Percentiles rank a stretch among this genome's conserved stretches.
Conservation (phyloP, 768 basidiomycete species). For the Suillus cothurnatus region DNA sequence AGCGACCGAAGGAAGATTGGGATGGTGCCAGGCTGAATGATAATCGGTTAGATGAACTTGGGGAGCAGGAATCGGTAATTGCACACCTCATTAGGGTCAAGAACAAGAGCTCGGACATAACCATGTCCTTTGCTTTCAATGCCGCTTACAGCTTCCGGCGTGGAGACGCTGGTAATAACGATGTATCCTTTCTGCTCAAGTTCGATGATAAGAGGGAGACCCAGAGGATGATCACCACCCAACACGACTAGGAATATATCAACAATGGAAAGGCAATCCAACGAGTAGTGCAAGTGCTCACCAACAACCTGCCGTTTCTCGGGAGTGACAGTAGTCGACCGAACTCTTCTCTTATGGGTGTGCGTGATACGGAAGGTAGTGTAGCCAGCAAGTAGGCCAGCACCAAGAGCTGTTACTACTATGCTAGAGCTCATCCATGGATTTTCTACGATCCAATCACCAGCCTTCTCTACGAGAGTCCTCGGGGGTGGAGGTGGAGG, state of each 20-base stretch:
- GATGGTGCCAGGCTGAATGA: slow-evolving; percentile 64
- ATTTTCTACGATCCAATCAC: slow-evolving; percentile 56
- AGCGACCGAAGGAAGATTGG: slow-evolving; percentile 81
- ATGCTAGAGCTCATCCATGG: slow-evolving; percentile 64
- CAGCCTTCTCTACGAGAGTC: slow-evolving; percentile 47
- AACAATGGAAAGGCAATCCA: background rate
- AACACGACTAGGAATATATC: slow-evolving; percentile 58
- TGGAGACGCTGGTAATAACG: slow-evolving; percentile 77
- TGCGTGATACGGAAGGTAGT: slow-evolving; percentile 27
- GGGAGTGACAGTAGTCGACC: slow-evolving; percentile 29
- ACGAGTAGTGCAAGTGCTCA: slow-evolving; percentile 20
- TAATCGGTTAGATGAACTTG: slow-evolving; percentile 12
- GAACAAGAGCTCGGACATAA: slow-evolving; percentile 77
- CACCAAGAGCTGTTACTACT: slow-evolving; percentile 58
- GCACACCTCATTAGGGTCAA: slow-evolving; percentile 76
- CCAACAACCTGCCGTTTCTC: slow-evolving; percentile 51
- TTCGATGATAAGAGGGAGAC: slow-evolving; percentile 69
- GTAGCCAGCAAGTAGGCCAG: slow-evolving; percentile 65
- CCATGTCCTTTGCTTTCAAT: slow-evolving; percentile 72
- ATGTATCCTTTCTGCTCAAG: slow-evolving; percentile 82
- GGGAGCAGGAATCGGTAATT: background rate
- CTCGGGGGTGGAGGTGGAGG: slow-evolving; percentile 56
- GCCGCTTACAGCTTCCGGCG: slow-evolving; percentile 60
- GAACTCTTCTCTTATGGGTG: slow-evolving; percentile 25
- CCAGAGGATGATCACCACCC: slow-evolving; percentile 77